phyloP scores from a whole-genome alignment of 2,329 filamentous ascomycete genomes.

The Mycosphaerella arachidis region DNA sequence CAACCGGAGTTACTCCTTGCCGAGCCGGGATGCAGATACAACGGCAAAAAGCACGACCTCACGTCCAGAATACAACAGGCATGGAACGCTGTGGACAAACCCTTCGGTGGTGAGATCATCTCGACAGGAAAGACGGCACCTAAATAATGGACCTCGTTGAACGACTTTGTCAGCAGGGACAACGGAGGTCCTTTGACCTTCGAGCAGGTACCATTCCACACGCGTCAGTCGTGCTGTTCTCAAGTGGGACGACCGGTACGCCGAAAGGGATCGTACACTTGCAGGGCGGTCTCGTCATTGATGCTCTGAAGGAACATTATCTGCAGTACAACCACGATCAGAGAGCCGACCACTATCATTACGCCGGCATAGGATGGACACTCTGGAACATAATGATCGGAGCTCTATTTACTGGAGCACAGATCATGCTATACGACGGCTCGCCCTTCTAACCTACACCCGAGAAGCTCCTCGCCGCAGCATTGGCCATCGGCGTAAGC shows the following conservation, averaged over 20 bases:
- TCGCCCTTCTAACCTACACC: slow-evolving; percentile 68
- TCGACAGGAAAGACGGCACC: not conserved
- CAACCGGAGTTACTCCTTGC: not conserved
- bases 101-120: not conserved
- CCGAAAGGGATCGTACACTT: slow-evolving; percentile 79
- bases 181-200: not conserved
- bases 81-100: not conserved
- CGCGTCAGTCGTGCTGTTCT: slow-evolving; percentile 14
- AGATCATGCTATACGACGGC: slow-evolving; percentile 69
- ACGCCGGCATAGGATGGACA: slow-evolving; percentile 65
- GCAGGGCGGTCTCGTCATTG: slow-evolving; percentile 5
- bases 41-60: slow-evolving; percentile 1
- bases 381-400: slow-evolving; percentile 67
- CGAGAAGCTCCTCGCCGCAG: slow-evolving; percentile 55
- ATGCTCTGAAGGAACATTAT: slow-evolving; percentile 2
- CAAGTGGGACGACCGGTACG: slow-evolving; percentile 65
- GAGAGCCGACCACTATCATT: not conserved
- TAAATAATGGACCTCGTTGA: not conserved
- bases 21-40: not conserved
- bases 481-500: slow-evolving; percentile 60
- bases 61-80: not conserved
- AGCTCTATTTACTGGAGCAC: slow-evolving; percentile 55
- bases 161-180: not conserved
- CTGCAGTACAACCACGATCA: not conserved
- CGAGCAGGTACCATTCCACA: slow-evolving; percentile 3